A percentile compares a stretch with the other conserved stretches of the same genome.
Evolutionary conservation across 169 alveolate genomes (phyloP).

Genomic region (Eimeria sp.): DNA sequence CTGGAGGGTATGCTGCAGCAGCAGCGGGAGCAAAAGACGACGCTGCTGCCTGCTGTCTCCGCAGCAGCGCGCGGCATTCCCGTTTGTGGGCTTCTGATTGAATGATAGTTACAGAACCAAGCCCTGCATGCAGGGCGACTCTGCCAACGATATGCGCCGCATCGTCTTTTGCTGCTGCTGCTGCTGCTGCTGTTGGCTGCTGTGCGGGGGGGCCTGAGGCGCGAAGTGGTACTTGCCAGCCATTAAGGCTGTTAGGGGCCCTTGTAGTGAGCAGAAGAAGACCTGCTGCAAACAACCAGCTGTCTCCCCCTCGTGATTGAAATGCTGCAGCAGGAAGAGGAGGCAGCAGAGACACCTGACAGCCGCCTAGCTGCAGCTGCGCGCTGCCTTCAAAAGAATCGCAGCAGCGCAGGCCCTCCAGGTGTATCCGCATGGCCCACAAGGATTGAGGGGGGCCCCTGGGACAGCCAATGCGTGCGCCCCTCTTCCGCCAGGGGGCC

Average conservation of each 20-base stretch:
- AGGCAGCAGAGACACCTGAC: slow-evolving; percentile 56
- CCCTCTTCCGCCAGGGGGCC: neutral
- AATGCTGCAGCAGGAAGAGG: slow-evolving; percentile 55
- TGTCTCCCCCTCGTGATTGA: neutral
- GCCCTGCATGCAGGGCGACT: slow-evolving; percentile 42
- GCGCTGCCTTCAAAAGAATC: slow-evolving; percentile 20
- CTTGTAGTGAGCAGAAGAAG: slow-evolving; percentile 47
- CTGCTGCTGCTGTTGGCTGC: slow-evolving; percentile 32
- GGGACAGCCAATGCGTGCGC: too few species aligned
- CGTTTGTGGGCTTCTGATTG: slow-evolving; percentile 19
- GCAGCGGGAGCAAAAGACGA: slow-evolving; percentile 13
- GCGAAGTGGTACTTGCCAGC: slow-evolving; percentile 21
- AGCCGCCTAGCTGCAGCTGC: slow-evolving; percentile 64
- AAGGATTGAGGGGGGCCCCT: slow-evolving; percentile 32
- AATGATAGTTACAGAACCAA: neutral
- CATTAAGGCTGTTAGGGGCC: slow-evolving; percentile 30
- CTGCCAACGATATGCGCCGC: slow-evolving; percentile 2
- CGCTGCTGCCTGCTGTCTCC: neutral
- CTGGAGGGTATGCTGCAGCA: neutral
- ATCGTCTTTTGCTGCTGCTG: neutral
- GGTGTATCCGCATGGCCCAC: slow-evolving; percentile 31
- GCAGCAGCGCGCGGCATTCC: slow-evolving; percentile 31
- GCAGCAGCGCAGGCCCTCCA: slow-evolving; percentile 9
- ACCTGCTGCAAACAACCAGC: slow-evolving; percentile 40
- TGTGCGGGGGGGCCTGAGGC: neutral